Evolutionary conservation across 805 yeast genomes (phyloP).

Genomic region (Wickerhamomyces chambardii): DNA sequence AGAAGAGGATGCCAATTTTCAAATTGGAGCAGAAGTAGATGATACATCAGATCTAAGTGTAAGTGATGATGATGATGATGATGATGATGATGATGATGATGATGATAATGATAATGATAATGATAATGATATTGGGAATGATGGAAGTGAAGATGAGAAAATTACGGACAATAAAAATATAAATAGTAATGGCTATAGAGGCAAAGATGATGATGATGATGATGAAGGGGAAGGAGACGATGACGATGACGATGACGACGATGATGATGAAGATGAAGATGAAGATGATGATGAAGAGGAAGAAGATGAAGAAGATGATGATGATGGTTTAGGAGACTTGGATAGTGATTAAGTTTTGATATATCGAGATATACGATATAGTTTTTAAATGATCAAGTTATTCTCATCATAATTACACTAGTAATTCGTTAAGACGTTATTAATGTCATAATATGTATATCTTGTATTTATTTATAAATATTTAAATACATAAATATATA

Average conservation of each 20-base stretch:
- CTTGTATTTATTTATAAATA: too few species aligned
- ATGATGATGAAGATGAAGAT: conserved; percentile 15
- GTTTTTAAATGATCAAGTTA: too few species aligned
- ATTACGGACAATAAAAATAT: too few species aligned
- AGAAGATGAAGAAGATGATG: conserved; percentile 7
- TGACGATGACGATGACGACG: conserved; percentile 19
- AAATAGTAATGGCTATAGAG: conserved; percentile 20
- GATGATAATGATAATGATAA: conserved; percentile 10
- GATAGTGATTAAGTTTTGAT: conserved; percentile 1
- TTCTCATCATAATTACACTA: too few species aligned
- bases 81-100: conserved; percentile 19
- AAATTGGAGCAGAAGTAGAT: conserved; percentile 21
- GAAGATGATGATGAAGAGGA: conserved; percentile 11
- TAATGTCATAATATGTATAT: too few species aligned
- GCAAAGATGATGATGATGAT: conserved; percentile 26
- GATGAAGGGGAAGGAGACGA: conserved; percentile 11
- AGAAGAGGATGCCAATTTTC: conserved; percentile 17
- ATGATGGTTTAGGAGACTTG: conserved; percentile 6
- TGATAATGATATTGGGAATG: conserved; percentile 17
- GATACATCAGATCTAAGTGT: conserved; percentile 22
- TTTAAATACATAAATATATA: too few species aligned
- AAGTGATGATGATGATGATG: conserved; percentile 20
- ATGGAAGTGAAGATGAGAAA: too few species aligned
- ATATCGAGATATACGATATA: too few species aligned
- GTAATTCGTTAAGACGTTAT: too few species aligned